Evolutionary conservation across 208 protist genomes (phyloP).

Genomic region (Trypanosoma congolense): DNA sequence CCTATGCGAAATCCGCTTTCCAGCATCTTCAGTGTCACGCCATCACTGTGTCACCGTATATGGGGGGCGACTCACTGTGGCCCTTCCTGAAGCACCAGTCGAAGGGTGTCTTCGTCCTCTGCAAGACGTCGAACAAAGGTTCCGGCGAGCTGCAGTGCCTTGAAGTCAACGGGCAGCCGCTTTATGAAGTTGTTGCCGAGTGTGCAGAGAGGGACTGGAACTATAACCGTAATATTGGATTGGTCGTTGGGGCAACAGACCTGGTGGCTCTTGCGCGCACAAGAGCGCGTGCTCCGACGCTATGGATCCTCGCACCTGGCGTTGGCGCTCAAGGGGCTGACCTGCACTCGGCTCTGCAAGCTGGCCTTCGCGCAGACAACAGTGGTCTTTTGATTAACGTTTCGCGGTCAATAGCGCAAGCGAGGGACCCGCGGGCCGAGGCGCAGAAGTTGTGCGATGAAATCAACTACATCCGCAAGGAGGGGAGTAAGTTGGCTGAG

Average conservation of each 20-base stretch:
- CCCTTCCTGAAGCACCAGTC: slow-evolving; percentile 76
- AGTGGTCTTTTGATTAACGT: slow-evolving; percentile 85
- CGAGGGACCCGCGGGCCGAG: slow-evolving; percentile 57
- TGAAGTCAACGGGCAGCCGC: slow-evolving; percentile 35
- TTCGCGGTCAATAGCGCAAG: slow-evolving; percentile 67
- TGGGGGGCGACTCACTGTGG: slow-evolving; percentile 77
- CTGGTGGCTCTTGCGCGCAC: slow-evolving; percentile 68
- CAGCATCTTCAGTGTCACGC: slow-evolving; percentile 72
- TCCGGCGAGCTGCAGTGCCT: slow-evolving; percentile 83
- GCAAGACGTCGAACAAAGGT: slow-evolving; percentile 88
- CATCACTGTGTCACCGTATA: slow-evolving; percentile 85
- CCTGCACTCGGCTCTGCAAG: slow-evolving; percentile 62
- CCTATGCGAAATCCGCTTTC: slow-evolving; percentile 82
- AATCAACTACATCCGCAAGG: slow-evolving; percentile 66
- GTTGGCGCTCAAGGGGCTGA: slow-evolving; percentile 81
- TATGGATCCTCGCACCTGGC: slow-evolving; percentile 88
- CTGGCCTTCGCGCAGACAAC: slow-evolving; percentile 69
- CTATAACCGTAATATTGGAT: slow-evolving; percentile 70
- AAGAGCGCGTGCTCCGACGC: slow-evolving; percentile 61
- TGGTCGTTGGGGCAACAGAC: slow-evolving; percentile 85
- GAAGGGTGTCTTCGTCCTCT: slow-evolving; percentile 80
- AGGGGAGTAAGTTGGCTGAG: slow-evolving; percentile 33
- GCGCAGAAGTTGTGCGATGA: slow-evolving; percentile 70
- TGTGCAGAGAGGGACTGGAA: slow-evolving; percentile 70
- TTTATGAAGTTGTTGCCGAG: slow-evolving; percentile 83